Percentiles rank a stretch among this genome's conserved stretches.
Conservation (phyloP, 768 basidiomycete species). For the Boletus pseudopeckii region DNA sequence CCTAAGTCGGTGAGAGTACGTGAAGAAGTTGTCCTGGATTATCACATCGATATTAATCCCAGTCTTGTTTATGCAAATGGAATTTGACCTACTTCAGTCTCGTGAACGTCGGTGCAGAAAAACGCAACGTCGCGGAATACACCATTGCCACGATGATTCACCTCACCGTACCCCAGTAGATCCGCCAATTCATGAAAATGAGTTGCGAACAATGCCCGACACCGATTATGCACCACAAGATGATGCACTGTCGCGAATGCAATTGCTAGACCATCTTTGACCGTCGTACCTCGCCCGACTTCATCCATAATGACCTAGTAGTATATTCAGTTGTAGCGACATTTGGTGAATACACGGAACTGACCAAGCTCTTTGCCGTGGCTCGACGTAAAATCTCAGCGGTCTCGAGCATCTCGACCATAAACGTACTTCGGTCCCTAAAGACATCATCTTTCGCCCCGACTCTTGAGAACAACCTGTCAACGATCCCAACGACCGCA, state of each 20-base stretch:
- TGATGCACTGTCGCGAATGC: constrained; percentile 90
- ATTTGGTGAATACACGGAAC: constrained; percentile 21
- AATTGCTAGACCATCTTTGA: constrained; percentile 88
- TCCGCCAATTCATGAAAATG: constrained; percentile 94
- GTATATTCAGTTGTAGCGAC: constrained; percentile 4
- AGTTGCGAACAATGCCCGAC: constrained; percentile 94
- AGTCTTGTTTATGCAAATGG: background rate
- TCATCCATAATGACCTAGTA: constrained; percentile 97
- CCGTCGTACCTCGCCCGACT: constrained; percentile 94
- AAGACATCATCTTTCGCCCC: constrained; percentile 96
- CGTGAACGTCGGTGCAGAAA: constrained; percentile 86
- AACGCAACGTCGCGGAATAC: constrained; percentile 67
- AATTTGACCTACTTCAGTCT: constrained; percentile 56
- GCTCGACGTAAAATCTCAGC: constrained; percentile 85
- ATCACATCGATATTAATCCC: background rate
- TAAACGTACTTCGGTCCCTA: constrained; percentile 91
- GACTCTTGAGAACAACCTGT: constrained; percentile 89
- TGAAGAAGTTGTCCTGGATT: constrained; percentile 66
- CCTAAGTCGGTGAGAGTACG: constrained; percentile 77
- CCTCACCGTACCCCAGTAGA: constrained; percentile 64
- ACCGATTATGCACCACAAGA: constrained; percentile 63
- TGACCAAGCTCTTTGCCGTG: constrained; percentile 76
- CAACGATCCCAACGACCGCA: constrained; percentile 81
- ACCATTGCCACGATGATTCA: constrained; percentile 38
- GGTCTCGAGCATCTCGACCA: constrained; percentile 98